These are phyloP conservation scores for Saccharomyces hybrid DNA, from an alignment of 1,139 yeast genomes.

Conservation along the genomic window DNA sequence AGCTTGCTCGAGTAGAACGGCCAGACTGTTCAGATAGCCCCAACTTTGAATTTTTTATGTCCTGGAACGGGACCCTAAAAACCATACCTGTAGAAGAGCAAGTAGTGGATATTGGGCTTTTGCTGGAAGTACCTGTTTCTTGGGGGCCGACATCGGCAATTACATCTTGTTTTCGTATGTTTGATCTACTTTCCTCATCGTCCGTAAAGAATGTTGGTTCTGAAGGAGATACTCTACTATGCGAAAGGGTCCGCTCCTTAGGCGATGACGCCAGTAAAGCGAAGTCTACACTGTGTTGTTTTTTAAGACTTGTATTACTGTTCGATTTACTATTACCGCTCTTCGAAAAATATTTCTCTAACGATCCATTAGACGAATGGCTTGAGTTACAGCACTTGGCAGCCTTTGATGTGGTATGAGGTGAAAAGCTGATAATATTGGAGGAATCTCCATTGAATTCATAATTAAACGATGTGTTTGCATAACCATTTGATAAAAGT, in stretches of 20 bases:
- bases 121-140: neutral
- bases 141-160: neutral
- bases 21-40: neutral
- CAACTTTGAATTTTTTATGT: constrained; percentile 16
- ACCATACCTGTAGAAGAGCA: constrained; percentile 31
- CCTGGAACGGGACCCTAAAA: constrained; percentile 60
- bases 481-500: too few relatives aligned
- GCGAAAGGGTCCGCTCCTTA: neutral
- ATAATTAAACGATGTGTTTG: too few relatives aligned
- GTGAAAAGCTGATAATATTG: too few relatives aligned
- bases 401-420: constrained; percentile 8
- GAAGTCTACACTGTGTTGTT: neutral
- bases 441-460: too few relatives aligned
- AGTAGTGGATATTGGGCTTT: constrained; percentile 11
- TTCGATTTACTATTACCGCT: neutral
- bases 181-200: neutral
- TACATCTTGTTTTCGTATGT: neutral
- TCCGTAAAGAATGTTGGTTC: neutral
- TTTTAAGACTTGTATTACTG: neutral
- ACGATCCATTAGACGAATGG: constrained; percentile 23
- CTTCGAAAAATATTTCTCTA: constrained; percentile 25
- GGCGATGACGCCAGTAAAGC: neutral
- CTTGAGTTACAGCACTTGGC: constrained; percentile 4
- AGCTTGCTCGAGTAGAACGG: neutral
- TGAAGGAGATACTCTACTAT: neutral